These are phyloP conservation scores for Peniophora sp. DNA, from an alignment of 1,284 basidiomycete genomes.

Conservation along the genomic window DNA sequence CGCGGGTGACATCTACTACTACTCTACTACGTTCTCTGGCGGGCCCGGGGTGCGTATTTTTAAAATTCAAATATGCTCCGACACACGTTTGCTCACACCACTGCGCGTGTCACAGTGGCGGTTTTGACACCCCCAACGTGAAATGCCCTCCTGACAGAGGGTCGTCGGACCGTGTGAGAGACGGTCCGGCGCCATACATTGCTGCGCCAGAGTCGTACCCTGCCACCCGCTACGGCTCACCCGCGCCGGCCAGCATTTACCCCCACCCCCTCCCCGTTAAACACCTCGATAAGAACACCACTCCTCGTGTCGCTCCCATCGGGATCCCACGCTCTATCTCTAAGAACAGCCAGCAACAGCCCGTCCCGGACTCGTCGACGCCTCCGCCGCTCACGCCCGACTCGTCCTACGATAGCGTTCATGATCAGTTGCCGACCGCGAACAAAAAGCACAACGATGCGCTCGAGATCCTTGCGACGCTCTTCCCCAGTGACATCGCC, in stretches of 20 bases:
- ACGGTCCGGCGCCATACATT: slow-evolving; percentile 63
- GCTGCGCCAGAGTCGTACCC: slow-evolving; percentile 20
- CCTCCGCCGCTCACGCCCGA: slow-evolving; percentile 57
- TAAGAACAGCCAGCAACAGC: not conserved
- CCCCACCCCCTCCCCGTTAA: slow-evolving; percentile 21
- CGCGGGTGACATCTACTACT: slow-evolving; percentile 75
- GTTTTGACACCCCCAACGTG: slow-evolving; percentile 78
- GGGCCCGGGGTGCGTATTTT: slow-evolving; percentile 64
- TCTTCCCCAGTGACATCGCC: slow-evolving; percentile 67
- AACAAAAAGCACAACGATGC: slow-evolving; percentile 43
- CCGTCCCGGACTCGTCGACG: slow-evolving; percentile 30
- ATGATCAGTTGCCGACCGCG: slow-evolving; percentile 24
- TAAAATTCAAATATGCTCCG: slow-evolving; percentile 4
- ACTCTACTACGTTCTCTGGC: slow-evolving; percentile 83
- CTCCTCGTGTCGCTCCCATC: slow-evolving; percentile 8
- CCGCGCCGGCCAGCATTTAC: slow-evolving; percentile 21
- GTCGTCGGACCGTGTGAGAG: slow-evolving; percentile 90
- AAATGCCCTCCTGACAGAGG: slow-evolving; percentile 91
- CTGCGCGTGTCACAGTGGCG: slow-evolving; percentile 51
- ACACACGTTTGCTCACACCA: slow-evolving; percentile 1
- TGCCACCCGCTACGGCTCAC: not conserved
- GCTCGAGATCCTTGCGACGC: slow-evolving; percentile 64
- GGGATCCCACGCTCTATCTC: slow-evolving; percentile 6
- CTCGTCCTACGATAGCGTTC: slow-evolving; percentile 20
- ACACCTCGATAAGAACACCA: slow-evolving; percentile 3